Evolutionary conservation across 176 grass and related monocot genomes (phyloP), one percentile per base, ranked within the genome.

Genomic region (Thinopyrum elongatum): DNA sequence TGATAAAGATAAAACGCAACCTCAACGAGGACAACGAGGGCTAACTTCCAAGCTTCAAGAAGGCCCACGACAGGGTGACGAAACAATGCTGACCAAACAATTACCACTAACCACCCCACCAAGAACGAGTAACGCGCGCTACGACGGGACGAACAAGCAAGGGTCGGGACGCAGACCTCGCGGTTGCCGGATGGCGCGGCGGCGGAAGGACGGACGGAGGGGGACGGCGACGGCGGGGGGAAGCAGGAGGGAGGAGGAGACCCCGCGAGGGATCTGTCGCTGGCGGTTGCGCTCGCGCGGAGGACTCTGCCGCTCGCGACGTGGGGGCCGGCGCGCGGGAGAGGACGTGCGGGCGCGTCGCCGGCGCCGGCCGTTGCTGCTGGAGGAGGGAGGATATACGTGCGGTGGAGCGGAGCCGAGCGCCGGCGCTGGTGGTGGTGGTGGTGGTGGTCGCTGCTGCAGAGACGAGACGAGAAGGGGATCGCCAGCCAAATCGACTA

Each of bases 391-490:
- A 51, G 72, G 72, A 21, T 76, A 27, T 76, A 76, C 72, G 72
- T 76, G 72, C 72, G 42, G 72, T 51, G 72, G 72, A 76, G 42
- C 26, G 26, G 72, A 10, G 42, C 15, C 26, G 72, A 19, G 72
- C 72, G 72, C 72, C 72, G 72, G 72, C 72, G 44, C 44, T 76
- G 72, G 15, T 76, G 72, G 39, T 39, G 38, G 39, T 41, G 38
- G 67, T 67, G 63, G 68, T 74, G 42, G 72, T 74, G 41, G 71
- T 51, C 26, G 72, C 72, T 51, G 72, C 42, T 75, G 71, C 25
- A 75, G 71, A 75, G 70, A 71, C 65, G 63, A 30, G 69, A 73
- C n/a, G 38, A 72, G 71, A 74, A 74, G 71, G 72, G 72, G 72
- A 76, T 76, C 72, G 72, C 72, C 25, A 76, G 72, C 72, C 25